Percentiles rank a stretch among this genome's conserved stretches.
These are phyloP conservation scores for Micromonas commoda DNA, from an alignment of 139 green algal genomes.

Conservation along the genomic window DNA sequence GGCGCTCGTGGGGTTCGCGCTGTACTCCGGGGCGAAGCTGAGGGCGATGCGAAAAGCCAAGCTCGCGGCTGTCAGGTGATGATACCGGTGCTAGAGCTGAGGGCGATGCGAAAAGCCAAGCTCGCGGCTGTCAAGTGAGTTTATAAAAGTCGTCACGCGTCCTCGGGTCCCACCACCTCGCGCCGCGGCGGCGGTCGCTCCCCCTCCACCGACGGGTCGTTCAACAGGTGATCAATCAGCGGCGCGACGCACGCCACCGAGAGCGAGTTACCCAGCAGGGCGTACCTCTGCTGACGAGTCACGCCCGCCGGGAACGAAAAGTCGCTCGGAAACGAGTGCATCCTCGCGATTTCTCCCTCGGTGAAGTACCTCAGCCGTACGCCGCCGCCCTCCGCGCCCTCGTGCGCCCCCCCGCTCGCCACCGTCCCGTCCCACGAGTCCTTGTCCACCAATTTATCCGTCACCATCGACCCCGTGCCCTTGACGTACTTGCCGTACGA, in stretches of 20 bases:
- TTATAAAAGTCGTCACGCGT: too few species aligned
- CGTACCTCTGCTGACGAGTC: slow-evolving; percentile 49
- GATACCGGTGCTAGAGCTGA: too few species aligned
- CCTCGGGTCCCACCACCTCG: too few species aligned
- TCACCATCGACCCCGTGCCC: background rate
- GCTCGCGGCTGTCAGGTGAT: too few species aligned
- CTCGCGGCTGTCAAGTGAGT: too few species aligned
- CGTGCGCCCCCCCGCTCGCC: background rate
- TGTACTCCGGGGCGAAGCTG: slow-evolving; percentile 18
- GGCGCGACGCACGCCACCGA: slow-evolving; percentile 53
- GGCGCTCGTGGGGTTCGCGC: slow-evolving; percentile 9
- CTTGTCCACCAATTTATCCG: background rate
- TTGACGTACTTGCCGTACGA: background rate
- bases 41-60: too few species aligned
- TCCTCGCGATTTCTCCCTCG: background rate
- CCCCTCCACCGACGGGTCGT: background rate
- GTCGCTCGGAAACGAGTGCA: background rate
- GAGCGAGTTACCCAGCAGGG: slow-evolving; percentile 60
- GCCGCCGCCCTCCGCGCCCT: background rate
- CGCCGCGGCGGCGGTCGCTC: too few species aligned
- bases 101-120: too few species aligned
- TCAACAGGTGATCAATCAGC: slow-evolving; percentile 44
- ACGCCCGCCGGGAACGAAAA: slow-evolving; percentile 15
- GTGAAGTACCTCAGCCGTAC: background rate
- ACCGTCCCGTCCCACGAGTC: background rate